phyloP scores from a whole-genome alignment of 768 basidiomycete genomes.

The Rhizopogon vesiculosus region DNA sequence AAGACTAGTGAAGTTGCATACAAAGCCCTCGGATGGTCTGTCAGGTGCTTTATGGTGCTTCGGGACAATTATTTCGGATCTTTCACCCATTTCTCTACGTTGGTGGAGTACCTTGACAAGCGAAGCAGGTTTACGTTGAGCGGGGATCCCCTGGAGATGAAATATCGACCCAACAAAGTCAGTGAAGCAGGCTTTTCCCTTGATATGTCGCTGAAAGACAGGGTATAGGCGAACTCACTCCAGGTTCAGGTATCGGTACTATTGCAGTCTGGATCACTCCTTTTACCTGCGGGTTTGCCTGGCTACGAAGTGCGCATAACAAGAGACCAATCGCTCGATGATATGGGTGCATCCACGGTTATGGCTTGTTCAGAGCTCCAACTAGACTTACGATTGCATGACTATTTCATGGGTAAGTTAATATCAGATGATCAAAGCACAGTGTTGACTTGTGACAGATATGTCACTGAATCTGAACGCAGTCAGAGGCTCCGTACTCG shows the following conservation, averaged over 20 bases:
- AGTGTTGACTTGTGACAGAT: constrained; percentile 40
- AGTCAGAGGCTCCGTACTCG: constrained; percentile 46
- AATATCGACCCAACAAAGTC: constrained; percentile 79
- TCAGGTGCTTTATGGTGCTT: constrained; percentile 83
- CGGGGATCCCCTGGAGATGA: constrained; percentile 78
- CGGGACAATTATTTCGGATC: constrained; percentile 93
- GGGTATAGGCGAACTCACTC: constrained; percentile 70
- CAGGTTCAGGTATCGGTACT: constrained; percentile 64
- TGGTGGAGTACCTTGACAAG: constrained; percentile 79
- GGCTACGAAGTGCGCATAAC: constrained; percentile 44
- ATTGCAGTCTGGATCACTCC: constrained; percentile 46
- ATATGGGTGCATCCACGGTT: constrained; percentile 50
- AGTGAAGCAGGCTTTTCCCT: constrained; percentile 7
- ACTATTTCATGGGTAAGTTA: constrained; percentile 79
- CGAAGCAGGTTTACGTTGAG: constrained; percentile 50
- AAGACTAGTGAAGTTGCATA: constrained; percentile 54
- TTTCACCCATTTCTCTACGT: constrained; percentile 89
- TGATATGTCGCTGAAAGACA: constrained; percentile 2
- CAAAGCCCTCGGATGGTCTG: constrained; percentile 81
- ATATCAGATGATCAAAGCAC: background rate
- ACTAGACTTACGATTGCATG: constrained; percentile 73
- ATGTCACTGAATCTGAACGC: constrained; percentile 72
- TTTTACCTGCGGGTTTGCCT: constrained; percentile 65
- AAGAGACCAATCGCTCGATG: constrained; percentile 21
- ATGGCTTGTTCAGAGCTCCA: constrained; percentile 66